phyloP scores from a whole-genome alignment of 2,329 filamentous ascomycete species.

The Alternaria rosae region DNA sequence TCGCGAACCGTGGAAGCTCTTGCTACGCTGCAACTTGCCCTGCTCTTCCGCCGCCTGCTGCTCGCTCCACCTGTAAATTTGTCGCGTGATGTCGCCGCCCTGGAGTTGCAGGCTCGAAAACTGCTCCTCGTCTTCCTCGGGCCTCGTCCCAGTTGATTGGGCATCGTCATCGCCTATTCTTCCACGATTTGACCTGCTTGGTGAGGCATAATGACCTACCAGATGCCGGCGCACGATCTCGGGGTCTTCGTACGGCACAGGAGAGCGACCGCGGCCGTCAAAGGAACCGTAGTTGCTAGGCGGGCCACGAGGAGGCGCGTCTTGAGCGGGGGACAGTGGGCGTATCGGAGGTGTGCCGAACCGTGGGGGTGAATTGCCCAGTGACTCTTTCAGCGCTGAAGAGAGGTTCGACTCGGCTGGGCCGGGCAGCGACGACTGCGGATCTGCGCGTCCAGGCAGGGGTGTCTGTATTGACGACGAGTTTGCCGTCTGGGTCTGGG shows the following conservation, averaged over 20 bases:
- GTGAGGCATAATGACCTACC: conserved; percentile 61
- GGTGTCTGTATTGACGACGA: conserved; percentile 61
- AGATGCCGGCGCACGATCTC: conserved; percentile 91
- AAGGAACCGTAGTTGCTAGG: conserved; percentile 87
- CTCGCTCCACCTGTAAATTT: conserved; percentile 97
- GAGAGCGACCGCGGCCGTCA: conserved; percentile 67
- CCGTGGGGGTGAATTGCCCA: conserved; percentile 73
- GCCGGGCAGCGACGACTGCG: conserved; percentile 69
- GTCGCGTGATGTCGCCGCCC: conserved; percentile 91
- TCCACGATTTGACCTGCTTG: conserved; percentile 43
- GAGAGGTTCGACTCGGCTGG: conserved; percentile 89
- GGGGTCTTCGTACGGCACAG: conserved; percentile 80
- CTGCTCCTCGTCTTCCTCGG: conserved; percentile 65
- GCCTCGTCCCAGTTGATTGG: conserved; percentile 54
- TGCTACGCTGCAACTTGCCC: conserved; percentile 75
- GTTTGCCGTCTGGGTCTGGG: conserved; percentile 57
- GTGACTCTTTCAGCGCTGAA: conserved; percentile 79
- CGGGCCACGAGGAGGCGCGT: conserved; percentile 60
- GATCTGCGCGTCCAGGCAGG: conserved; percentile 67
- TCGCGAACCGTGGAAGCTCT: conserved; percentile 82
- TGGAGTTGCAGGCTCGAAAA: conserved; percentile 94
- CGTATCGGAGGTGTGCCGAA: conserved; percentile 66
- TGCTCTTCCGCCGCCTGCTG: conserved; percentile 75
- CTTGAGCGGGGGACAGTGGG: conserved; percentile 62
- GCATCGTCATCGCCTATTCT: conserved; percentile 35